Evolutionary conservation across 768 basidiomycete species (phyloP).

Genomic region (Pisolithus orientalis): DNA sequence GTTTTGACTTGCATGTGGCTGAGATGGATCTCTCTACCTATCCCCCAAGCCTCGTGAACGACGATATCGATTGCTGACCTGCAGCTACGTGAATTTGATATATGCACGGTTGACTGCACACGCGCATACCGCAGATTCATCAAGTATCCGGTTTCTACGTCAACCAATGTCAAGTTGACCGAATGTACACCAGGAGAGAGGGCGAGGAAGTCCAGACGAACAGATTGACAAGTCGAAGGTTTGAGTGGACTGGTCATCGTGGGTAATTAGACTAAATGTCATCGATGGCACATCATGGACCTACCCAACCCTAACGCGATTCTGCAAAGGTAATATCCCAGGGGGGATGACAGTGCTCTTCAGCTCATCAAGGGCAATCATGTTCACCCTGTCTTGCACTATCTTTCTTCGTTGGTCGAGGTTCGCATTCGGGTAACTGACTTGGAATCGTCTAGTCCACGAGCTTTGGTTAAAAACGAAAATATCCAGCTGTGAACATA

Average conservation of each 20-base stretch:
- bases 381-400: conserved; percentile 21
- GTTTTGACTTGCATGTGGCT: conserved; percentile 6
- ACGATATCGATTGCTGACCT: conserved; percentile 76
- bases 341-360: conserved; percentile 32
- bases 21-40: neutral
- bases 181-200: conserved; percentile 75
- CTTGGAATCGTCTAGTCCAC: conserved; percentile 72
- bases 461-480: conserved; percentile 81
- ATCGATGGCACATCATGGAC: conserved; percentile 21
- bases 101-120: neutral
- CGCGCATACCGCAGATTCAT: conserved; percentile 63
- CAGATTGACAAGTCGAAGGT: conserved; percentile 81
- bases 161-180: conserved; percentile 68
- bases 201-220: conserved; percentile 81
- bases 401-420: conserved; percentile 36
- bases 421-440: conserved; percentile 57
- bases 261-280: conserved; percentile 1
- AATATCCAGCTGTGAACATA: conserved; percentile 73
- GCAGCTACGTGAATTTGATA: conserved; percentile 3
- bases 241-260: conserved; percentile 52
- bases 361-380: conserved; percentile 20
- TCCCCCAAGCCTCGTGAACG: conserved; percentile 45
- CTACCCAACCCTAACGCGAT: conserved; percentile 74
- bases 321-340: conserved; percentile 71
- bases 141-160: conserved; percentile 65